These are phyloP conservation scores for Pterothamnion heteromorphum DNA, from an alignment of 31 red algal genomes.

Conservation along the genomic window DNA sequence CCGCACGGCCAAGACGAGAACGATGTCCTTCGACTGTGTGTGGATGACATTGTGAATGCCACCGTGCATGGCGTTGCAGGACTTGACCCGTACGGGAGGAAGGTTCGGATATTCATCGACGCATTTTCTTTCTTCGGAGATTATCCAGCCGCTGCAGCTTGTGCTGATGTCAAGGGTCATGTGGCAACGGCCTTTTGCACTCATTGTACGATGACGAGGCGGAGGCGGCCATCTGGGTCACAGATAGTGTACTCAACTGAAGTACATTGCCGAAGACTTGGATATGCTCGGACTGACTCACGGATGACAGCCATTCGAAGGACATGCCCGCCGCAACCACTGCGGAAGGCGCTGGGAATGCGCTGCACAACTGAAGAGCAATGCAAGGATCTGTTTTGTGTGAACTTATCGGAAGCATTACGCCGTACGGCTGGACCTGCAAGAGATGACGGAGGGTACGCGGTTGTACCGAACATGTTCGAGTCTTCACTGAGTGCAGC, in stretches of 20 bases:
- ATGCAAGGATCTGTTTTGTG: no score
- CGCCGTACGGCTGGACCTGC: background rate
- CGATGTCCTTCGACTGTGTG: no score
- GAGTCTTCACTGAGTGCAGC: no score
- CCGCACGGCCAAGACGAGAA: no score
- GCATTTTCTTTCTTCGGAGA: background rate
- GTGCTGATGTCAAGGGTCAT: slow-evolving; percentile 14
- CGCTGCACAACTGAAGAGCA: background rate
- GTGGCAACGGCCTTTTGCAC: background rate
- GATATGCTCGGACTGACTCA: background rate
- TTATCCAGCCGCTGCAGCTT: slow-evolving; percentile 8
- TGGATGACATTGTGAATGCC: no score
- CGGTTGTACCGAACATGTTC: background rate
- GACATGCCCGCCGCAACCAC: background rate
- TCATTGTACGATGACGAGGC: background rate
- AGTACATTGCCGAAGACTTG: background rate
- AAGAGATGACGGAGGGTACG: background rate
- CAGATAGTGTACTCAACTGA: background rate
- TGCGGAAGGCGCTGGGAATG: background rate
- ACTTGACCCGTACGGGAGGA: background rate
- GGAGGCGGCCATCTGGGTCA: background rate
- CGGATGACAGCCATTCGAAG: background rate
- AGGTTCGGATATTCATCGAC: slow-evolving; percentile 30
- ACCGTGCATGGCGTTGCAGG: background rate
- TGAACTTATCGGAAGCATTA: background rate